These are phyloP conservation scores for Metschnikowia dekortorum DNA, from an alignment of 805 yeast species.

Conservation along the genomic window DNA sequence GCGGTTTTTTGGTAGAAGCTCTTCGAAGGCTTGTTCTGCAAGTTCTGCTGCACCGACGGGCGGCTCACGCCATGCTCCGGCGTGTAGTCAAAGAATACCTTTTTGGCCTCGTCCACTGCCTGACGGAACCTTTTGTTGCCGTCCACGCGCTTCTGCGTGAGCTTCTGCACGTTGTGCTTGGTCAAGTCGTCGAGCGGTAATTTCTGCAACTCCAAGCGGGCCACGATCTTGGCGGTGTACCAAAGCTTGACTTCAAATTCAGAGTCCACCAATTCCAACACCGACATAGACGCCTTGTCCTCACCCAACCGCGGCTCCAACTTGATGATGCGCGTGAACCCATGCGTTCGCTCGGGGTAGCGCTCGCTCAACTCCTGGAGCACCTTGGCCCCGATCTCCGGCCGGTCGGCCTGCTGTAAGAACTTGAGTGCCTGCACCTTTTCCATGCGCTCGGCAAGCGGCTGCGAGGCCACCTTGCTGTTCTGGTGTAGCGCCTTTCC, in stretches of 20 bases:
- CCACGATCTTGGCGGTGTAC: constrained; percentile 76
- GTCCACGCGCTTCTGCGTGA: constrained; percentile 42
- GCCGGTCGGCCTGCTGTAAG: constrained; percentile 26
- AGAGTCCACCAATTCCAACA: constrained; percentile 77
- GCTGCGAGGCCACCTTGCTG: constrained; percentile 15
- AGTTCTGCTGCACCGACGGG: constrained; percentile 22
- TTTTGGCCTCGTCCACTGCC: constrained; percentile 52
- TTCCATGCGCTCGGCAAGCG: constrained; percentile 14
- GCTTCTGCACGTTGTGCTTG: constrained; percentile 48
- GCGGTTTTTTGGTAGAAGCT: constrained; percentile 22
- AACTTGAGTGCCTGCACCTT: constrained; percentile 18
- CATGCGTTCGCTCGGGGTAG: constrained; percentile 62
- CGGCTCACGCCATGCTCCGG: constrained; percentile 26
- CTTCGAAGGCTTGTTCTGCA: constrained; percentile 30
- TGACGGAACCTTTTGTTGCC: constrained; percentile 53
- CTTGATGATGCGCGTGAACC: constrained; percentile 79
- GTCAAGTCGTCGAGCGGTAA: constrained; percentile 49
- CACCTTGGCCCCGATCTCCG: constrained; percentile 47
- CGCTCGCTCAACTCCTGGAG: constrained; percentile 61
- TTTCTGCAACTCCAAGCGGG: constrained; percentile 67
- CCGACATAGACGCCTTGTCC: constrained; percentile 87
- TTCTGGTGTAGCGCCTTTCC: constrained; percentile 28
- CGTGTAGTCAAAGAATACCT: constrained; percentile 32
- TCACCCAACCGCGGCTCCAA: constrained; percentile 79
- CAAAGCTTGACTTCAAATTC: constrained; percentile 65